These are phyloP conservation scores for Raffaelea arxii DNA, from an alignment of 2,329 filamentous ascomycete genomes.

Conservation along the genomic window DNA sequence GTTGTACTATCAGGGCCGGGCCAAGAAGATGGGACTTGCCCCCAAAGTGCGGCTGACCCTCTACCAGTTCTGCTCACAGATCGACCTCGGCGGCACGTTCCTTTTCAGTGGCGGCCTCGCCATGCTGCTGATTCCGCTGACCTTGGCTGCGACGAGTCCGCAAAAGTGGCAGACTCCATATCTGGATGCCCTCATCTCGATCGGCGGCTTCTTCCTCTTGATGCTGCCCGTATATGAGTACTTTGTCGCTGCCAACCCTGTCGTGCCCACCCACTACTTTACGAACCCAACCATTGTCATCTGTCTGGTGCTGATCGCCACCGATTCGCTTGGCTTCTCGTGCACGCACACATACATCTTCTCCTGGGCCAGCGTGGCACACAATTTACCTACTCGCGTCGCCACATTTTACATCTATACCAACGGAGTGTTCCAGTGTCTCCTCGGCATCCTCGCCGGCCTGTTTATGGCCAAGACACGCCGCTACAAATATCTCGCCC, in stretches of 20 bases:
- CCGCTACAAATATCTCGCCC: constrained; percentile 35
- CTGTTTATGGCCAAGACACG: constrained; percentile 30
- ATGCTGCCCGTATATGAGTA: constrained; percentile 38
- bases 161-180: constrained; percentile 33
- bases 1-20: constrained; percentile 37
- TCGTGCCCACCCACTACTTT: constrained; percentile 36
- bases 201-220: constrained; percentile 30
- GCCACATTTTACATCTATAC: constrained; percentile 31
- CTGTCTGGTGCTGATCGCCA: constrained; percentile 26
- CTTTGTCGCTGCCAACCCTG: constrained; percentile 29
- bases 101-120: constrained; percentile 38
- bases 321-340: constrained; percentile 33
- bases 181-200: constrained; percentile 31
- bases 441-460: constrained; percentile 29
- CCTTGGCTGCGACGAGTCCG: constrained; percentile 30
- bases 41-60: constrained; percentile 17
- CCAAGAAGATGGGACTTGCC: constrained; percentile 32
- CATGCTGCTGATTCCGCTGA: constrained; percentile 36
- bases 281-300: constrained; percentile 30
- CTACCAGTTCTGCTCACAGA: constrained; percentile 25
- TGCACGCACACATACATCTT: constrained; percentile 38
- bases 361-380: constrained; percentile 33
- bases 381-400: constrained; percentile 26
- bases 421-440: constrained; percentile 30
- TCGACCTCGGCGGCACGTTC: constrained; percentile 31